Evolutionary conservation across 805 yeast genomes (phyloP).

Genomic region (Pichia heedii): DNA sequence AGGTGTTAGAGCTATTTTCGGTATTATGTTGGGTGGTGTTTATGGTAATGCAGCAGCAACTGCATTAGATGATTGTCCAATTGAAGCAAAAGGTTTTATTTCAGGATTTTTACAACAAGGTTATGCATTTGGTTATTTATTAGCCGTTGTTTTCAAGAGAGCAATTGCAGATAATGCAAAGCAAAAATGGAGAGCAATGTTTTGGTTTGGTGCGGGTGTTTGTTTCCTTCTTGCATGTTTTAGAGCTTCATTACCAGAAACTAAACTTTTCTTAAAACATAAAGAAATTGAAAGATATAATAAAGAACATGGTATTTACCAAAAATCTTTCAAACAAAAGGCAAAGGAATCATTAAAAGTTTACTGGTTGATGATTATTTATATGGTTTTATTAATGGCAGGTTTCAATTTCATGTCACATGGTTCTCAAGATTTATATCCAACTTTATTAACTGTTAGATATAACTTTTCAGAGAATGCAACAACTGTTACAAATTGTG

Average conservation of each 20-base stretch:
- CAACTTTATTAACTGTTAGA: slow-evolving; percentile 44
- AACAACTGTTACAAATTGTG: slow-evolving; percentile 47
- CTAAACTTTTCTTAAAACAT: slow-evolving; percentile 42
- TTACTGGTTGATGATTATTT: slow-evolving; percentile 53
- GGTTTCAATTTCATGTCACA: slow-evolving; percentile 57
- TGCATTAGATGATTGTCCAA: slow-evolving; percentile 46
- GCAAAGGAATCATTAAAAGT: slow-evolving; percentile 30
- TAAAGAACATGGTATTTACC: slow-evolving; percentile 23
- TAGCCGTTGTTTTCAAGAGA: slow-evolving; percentile 57
- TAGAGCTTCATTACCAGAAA: slow-evolving; percentile 40
- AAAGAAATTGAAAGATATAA: slow-evolving; percentile 28
- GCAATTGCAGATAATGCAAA: slow-evolving; percentile 47
- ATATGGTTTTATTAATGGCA: slow-evolving; percentile 50
- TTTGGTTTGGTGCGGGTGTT: slow-evolving; percentile 62
- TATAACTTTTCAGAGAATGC: slow-evolving; percentile 33
- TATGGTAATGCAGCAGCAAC: slow-evolving; percentile 48
- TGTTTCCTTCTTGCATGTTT: slow-evolving; percentile 33
- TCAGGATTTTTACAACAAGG: slow-evolving; percentile 76
- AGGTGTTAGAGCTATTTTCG: slow-evolving; percentile 56
- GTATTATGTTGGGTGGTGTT: slow-evolving; percentile 50
- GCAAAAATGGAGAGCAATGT: slow-evolving; percentile 54
- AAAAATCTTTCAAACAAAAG: slow-evolving; percentile 26
- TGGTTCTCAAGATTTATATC: slow-evolving; percentile 56
- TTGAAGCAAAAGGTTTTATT: slow-evolving; percentile 45
- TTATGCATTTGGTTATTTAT: slow-evolving; percentile 59